Evolutionary conservation across 1,139 yeast species (phyloP).

Genomic region (Candida sp.): DNA sequence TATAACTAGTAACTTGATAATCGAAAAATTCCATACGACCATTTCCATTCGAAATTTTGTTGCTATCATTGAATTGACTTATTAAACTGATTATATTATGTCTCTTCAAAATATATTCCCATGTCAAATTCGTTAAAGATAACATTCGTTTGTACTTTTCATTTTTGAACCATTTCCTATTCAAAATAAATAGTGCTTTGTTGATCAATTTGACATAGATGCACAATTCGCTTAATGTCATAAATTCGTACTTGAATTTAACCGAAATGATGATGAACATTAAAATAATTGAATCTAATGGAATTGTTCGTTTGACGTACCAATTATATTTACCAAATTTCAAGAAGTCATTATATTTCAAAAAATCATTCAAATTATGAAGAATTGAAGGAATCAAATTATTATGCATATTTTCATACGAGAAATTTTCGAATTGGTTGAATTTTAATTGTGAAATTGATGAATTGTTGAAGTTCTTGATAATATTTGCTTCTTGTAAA

Average conservation of each 20-base stretch:
- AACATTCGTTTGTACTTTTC: slow-evolving; percentile 47
- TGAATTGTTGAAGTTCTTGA: slow-evolving; percentile 31
- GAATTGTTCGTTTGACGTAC: slow-evolving; percentile 58
- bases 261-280: slow-evolving; percentile 51
- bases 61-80: slow-evolving; percentile 22
- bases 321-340: slow-evolving; percentile 54
- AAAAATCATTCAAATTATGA: slow-evolving; percentile 54
- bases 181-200: slow-evolving; percentile 40
- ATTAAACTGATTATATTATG: slow-evolving; percentile 30
- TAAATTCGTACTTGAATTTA: slow-evolving; percentile 46
- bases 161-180: slow-evolving; percentile 45
- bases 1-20: slow-evolving; percentile 37
- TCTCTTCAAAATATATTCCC: slow-evolving; percentile 42
- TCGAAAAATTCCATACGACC: slow-evolving; percentile 34
- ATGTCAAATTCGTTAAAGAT: slow-evolving; percentile 37
- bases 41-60: slow-evolving; percentile 11
- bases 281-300: slow-evolving; percentile 56
- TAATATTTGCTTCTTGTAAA: slow-evolving; percentile 37
- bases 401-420: slow-evolving; percentile 48
- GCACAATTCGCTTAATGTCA: slow-evolving; percentile 29
- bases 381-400: slow-evolving; percentile 57
- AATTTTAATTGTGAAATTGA: slow-evolving; percentile 35
- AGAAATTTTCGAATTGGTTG: slow-evolving; percentile 30
- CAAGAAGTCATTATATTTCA: slow-evolving; percentile 45
- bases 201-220: slow-evolving; percentile 39